These are phyloP conservation scores for Penicillium pancosmium DNA, from an alignment of 495 filamentous ascomycete species.

Conservation along the genomic window DNA sequence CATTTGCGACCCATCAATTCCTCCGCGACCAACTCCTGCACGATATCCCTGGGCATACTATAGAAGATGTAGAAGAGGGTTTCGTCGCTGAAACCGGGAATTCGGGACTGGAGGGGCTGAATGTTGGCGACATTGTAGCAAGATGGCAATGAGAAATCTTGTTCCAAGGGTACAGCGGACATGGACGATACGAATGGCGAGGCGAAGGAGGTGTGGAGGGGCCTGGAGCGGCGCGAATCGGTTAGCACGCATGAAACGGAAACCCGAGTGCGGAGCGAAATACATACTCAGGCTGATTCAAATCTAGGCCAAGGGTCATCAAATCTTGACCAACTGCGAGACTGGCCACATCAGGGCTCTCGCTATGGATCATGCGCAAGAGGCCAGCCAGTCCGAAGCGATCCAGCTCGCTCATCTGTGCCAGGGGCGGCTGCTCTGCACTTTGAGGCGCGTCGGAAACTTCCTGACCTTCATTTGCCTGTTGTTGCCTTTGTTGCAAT, in stretches of 20 bases:
- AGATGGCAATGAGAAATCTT: constrained; percentile 75
- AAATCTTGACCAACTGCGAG: constrained; percentile 81
- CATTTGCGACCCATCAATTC: constrained; percentile 86
- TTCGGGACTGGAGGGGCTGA: constrained; percentile 74
- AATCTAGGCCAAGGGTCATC: constrained; percentile 73
- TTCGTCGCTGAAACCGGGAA: constrained; percentile 83
- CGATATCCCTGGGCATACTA: constrained; percentile 77
- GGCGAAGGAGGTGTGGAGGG: constrained; percentile 64
- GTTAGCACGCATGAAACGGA: constrained; percentile 23
- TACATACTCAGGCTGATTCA: constrained; percentile 76
- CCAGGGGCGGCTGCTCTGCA: constrained; percentile 60
- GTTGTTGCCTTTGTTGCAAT: constrained; percentile 42
- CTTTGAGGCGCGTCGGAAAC: constrained; percentile 40
- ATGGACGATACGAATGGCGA: constrained; percentile 72
- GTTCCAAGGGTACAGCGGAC: constrained; percentile 68
- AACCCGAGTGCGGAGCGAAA: constrained; percentile 12
- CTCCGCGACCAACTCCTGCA: constrained; percentile 81
- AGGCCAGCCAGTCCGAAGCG: constrained; percentile 81
- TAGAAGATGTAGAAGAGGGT: constrained; percentile 96
- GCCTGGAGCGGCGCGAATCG: constrained; percentile 36
- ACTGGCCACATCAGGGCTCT: constrained; percentile 73
- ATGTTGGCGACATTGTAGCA: constrained; percentile 90
- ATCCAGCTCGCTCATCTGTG: constrained; percentile 78
- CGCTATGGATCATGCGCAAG: constrained; percentile 75
- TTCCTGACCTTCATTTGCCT: constrained; percentile 42